Base-by-base conservation (phyloP, 2,329 filamentous ascomycete species). In the Alternaria burnsii region DNA sequence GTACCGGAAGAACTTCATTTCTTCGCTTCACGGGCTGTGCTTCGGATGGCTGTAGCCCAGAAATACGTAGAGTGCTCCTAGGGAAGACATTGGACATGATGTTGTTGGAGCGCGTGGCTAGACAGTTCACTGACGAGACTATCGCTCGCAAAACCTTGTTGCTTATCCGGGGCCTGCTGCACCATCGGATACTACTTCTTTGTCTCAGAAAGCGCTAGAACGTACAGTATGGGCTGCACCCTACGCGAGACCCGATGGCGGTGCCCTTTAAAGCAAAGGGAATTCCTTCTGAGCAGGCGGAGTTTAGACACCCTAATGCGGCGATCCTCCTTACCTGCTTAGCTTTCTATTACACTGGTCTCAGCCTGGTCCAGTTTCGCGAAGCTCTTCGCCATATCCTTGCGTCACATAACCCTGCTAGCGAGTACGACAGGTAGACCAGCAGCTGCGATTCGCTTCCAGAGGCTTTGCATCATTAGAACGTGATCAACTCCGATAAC, bases 211-310 rank as follows among this genome's bases (percentile, higher is more conserved):
- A 90, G 67, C 79, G 88, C 1, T 91, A 87, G 87, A 76, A 85
- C 6, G 88, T 91, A 0, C 84, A 90, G 53, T 92, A 88, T 58
- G 89, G 89, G 0, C 78, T 86, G 0, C 83, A 87, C 66, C 61
- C 68, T 0, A 59, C 16, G n/a, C 69, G 76, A 2, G 68, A 88
- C 85, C 70, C 90, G 87, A 69, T 78, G 8, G 76, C 73, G 0
- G 90, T 92, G 0, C 90, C 90, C 0, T 92, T 84, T 51, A 81
- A 86, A 12, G 87, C 88, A 0, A 91, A 92, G 58, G 90, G 89
- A 2, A 80, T 83, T 0, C 89, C 90, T 0, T 84, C 84, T 0
- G 83, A 86, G 0, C 82, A 86, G 4, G 85, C 88, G 0, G 89
- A 92, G 67, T 92, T 85, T 69, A 87, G 88, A 0, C 89, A 93